Conservation (phyloP, 495 filamentous ascomycete genomes). For the Neurospora intermedia region DNA sequence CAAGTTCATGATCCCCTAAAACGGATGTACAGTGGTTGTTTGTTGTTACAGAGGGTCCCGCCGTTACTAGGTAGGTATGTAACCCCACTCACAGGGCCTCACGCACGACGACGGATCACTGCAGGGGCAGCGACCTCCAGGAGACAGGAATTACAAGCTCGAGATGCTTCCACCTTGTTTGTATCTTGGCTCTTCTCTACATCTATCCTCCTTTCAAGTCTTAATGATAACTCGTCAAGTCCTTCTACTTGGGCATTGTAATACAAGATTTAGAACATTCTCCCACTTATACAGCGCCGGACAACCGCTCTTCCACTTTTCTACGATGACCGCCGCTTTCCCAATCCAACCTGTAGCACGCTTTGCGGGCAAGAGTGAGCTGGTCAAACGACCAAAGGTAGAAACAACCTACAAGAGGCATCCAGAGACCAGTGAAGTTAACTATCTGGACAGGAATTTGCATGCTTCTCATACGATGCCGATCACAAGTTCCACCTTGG, state of each 20-base stretch:
- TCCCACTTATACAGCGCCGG: neutral
- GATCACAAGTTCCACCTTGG: slow-evolving; percentile 66
- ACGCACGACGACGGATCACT: neutral
- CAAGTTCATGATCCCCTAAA: neutral
- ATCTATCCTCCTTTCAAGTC: neutral
- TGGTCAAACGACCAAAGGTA: slow-evolving; percentile 61
- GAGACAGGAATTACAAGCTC: neutral
- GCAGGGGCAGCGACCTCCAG: neutral
- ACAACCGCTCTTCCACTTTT: slow-evolving; percentile 5
- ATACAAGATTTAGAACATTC: neutral
- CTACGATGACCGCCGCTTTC: slow-evolving; percentile 35
- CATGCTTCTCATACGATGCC: slow-evolving; percentile 84
- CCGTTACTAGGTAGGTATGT: too few relatives aligned
- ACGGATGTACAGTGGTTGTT: neutral
- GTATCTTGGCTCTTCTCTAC: neutral
- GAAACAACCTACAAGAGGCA: neutral
- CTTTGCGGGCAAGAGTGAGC: slow-evolving; percentile 48
- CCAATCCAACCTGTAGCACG: slow-evolving; percentile 52
- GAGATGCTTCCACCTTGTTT: neutral
- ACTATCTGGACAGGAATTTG: slow-evolving; percentile 53
- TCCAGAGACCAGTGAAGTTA: neutral
- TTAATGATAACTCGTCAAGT: neutral
- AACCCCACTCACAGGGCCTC: neutral
- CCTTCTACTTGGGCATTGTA: neutral
- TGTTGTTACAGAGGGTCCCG: neutral